phyloP scores from a whole-genome alignment of 164 flowering plant genomes.

The Tetracentron sinense region DNA sequence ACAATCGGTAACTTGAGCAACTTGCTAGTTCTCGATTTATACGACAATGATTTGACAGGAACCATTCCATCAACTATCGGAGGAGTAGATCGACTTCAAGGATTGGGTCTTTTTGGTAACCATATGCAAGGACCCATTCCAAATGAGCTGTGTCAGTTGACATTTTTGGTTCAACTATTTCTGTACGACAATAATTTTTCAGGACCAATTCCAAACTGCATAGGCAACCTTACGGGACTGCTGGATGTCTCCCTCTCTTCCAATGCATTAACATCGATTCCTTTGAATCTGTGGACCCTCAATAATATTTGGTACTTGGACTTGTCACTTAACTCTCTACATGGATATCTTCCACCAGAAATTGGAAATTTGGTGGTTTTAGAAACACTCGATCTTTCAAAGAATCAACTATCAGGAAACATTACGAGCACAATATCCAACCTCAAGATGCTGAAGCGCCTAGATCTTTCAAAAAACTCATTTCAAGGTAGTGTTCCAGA shows the following conservation, averaged over 20 bases:
- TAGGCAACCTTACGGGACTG: constrained; percentile 15
- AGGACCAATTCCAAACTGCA: constrained; percentile 13
- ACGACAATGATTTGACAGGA: constrained; percentile 18
- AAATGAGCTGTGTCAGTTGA: background rate
- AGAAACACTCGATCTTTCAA: background rate
- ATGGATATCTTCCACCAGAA: constrained; percentile 8
- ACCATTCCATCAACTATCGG: background rate
- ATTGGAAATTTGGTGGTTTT: constrained; percentile 1
- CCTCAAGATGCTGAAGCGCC: constrained; percentile 1
- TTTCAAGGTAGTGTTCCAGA: constrained; percentile 10
- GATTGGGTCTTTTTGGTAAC: background rate
- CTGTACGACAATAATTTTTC: constrained; percentile 11
- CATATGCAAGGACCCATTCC: background rate
- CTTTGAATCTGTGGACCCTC: constrained; percentile 7
- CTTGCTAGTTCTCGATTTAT: constrained; percentile 5
- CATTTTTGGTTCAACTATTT: constrained; percentile 8
- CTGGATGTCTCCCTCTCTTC: background rate
- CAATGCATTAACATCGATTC: constrained; percentile 13
- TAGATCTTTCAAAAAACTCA: background rate
- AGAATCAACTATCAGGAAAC: constrained; percentile 4
- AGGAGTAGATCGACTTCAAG: background rate
- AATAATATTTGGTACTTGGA: constrained; percentile 1
- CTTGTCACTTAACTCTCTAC: constrained; percentile 3
- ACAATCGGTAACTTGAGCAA: constrained; percentile 26
- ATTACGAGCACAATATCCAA: constrained; percentile 3